These are phyloP conservation scores for Luffa acutangula DNA, from an alignment of 306 rosid species.

Conservation along the genomic window DNA sequence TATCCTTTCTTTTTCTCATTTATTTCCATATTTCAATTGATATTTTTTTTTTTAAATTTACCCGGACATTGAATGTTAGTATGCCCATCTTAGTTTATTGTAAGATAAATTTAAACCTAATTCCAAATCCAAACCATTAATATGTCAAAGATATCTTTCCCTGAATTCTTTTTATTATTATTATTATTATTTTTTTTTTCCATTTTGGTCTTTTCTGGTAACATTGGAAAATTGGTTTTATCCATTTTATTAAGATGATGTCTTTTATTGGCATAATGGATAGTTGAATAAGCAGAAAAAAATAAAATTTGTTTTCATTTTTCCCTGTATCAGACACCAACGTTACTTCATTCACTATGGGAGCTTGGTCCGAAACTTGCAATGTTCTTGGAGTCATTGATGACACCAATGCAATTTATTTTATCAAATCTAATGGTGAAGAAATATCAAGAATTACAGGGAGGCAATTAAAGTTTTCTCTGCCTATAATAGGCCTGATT, in stretches of 20 bases:
- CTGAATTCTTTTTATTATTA: not conserved
- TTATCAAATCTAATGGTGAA: constrained; percentile 69
- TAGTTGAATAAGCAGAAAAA: not conserved
- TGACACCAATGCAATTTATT: constrained; percentile 57
- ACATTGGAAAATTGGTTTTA: not conserved
- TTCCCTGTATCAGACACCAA: constrained; percentile 37
- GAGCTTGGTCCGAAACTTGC: constrained; percentile 81
- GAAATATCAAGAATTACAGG: constrained; percentile 47
- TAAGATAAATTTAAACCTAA: not conserved
- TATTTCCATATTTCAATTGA: not conserved
- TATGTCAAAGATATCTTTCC: not conserved
- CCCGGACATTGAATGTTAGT: not conserved
- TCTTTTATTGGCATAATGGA: not conserved
- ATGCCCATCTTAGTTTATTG: not conserved
- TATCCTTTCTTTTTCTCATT: not conserved
- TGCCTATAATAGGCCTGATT: constrained; percentile 47
- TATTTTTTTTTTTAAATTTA: not conserved
- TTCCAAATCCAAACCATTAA: not conserved
- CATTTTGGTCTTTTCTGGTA: not conserved
- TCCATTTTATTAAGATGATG: not conserved
- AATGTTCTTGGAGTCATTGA: constrained; percentile 80
- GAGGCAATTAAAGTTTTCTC: constrained; percentile 54
- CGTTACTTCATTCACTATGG: constrained; percentile 59
- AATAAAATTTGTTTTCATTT: constrained; percentile 1
- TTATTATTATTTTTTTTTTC: not conserved